phyloP scores from a whole-genome alignment of 2,329 filamentous ascomycete genomes.

The Lecanicillium sp. region DNA sequence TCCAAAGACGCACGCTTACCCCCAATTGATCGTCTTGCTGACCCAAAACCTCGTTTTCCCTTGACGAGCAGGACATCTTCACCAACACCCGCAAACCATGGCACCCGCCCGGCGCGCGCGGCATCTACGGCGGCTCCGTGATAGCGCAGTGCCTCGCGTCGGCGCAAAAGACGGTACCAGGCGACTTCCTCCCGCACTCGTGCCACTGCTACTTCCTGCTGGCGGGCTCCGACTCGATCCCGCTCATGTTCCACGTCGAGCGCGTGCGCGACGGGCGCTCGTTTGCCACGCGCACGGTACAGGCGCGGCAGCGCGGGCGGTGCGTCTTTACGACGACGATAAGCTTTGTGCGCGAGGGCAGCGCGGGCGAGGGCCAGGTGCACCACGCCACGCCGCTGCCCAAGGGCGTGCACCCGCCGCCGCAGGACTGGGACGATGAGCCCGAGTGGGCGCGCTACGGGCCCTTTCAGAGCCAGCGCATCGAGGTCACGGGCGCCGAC shows the following conservation, averaged over 20 bases:
- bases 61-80: conserved; percentile 83
- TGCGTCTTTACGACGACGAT: conserved; percentile 95
- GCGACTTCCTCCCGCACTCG: conserved; percentile 76
- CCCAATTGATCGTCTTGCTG: too few species aligned
- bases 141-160: conserved; percentile 88
- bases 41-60: too few species aligned
- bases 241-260: conserved; percentile 92
- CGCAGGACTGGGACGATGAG: conserved; percentile 33
- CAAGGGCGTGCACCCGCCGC: conserved; percentile 24
- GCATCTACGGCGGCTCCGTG: conserved; percentile 87
- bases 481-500: conserved; percentile 29
- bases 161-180: conserved; percentile 77
- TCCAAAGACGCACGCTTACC: background rate
- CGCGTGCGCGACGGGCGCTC: conserved; percentile 82
- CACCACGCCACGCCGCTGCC: conserved; percentile 60
- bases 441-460: conserved; percentile 40
- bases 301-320: conserved; percentile 78
- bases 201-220: conserved; percentile 99
- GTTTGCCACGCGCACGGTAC: conserved; percentile 90
- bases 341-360: conserved; percentile 68
- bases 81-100: conserved; percentile 88
- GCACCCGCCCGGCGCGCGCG: conserved; percentile 86
- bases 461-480: conserved; percentile 38
- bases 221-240: conserved; percentile 74
- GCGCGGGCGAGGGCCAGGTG: conserved; percentile 43